A percentile compares a stretch with the other conserved stretches of the same genome.
Evolutionary conservation across 2,329 filamentous ascomycete genomes (phyloP).

Genomic region (Myriosclerotinia duriaeana): DNA sequence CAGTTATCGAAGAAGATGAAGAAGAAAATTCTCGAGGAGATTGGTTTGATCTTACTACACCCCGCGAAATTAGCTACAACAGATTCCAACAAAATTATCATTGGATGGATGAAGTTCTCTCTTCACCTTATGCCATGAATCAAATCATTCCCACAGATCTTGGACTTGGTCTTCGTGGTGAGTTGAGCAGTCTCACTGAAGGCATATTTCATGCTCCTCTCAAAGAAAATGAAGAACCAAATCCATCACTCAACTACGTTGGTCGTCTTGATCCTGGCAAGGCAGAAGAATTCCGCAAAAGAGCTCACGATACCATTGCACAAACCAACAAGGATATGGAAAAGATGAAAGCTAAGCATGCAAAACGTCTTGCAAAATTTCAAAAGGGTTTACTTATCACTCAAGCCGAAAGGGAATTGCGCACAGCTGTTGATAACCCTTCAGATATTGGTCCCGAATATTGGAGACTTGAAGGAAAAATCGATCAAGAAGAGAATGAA

Average conservation of each 20-base stretch:
- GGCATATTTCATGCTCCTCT: slow-evolving; percentile 74
- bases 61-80: slow-evolving; percentile 81
- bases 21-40: slow-evolving; percentile 86
- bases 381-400: slow-evolving; percentile 68
- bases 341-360: slow-evolving; percentile 77
- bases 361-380: slow-evolving; percentile 70
- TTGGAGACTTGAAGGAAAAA: slow-evolving; percentile 62
- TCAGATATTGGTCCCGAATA: slow-evolving; percentile 56
- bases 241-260: slow-evolving; percentile 46
- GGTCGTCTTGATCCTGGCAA: slow-evolving; percentile 72
- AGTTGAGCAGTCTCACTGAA: slow-evolving; percentile 76
- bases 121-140: slow-evolving; percentile 80
- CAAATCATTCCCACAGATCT: slow-evolving; percentile 87
- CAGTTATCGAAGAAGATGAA: slow-evolving; percentile 60
- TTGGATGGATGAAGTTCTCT: slow-evolving; percentile 98
- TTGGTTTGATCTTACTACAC: slow-evolving; percentile 84
- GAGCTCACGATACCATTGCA: slow-evolving; percentile 69
- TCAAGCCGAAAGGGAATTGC: slow-evolving; percentile 73
- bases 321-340: slow-evolving; percentile 80
- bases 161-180: slow-evolving; percentile 79
- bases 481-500: slow-evolving; percentile 51
- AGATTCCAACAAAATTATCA: slow-evolving; percentile 95
- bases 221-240: slow-evolving; percentile 46
- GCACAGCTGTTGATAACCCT: slow-evolving; percentile 59
- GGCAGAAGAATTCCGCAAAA: slow-evolving; percentile 78